Evolutionary conservation across 441 rosid species (phyloP), one percentile per base, ranked within the genome.

Genomic region (Populus hybrid): DNA sequence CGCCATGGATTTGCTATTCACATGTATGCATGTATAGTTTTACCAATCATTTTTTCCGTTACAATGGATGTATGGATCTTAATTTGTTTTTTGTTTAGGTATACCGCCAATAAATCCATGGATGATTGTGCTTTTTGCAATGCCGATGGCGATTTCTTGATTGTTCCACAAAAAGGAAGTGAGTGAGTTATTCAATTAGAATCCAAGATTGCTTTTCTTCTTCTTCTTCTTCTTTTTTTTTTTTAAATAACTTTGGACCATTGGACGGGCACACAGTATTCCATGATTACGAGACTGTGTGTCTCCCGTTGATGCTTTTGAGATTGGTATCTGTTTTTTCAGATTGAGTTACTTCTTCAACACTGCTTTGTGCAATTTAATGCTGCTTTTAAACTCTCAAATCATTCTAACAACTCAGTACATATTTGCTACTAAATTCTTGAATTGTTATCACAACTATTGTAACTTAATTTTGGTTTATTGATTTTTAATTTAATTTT

Each of bases 131-230:
- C 98, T 66, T 88, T 92, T 82, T 95, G 99, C 79, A 92, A 91
- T 83, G 98, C 98, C 1, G 99, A 95, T 87, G 99, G 99, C 69
- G 99, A 95, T 81, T 95, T 95, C 84, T 84, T 95, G 92, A 77
- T 95, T 63, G 94, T 95, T 81, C 99, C 99, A 53, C 95, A 95
- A 73, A 65, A 82, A 82, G 99, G 99, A 90, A 93, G 99, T 93
- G 85, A 87, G 96, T 86, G 68, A 87, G 96, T 86, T 67, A 46
- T n/a, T 67, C 11, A 57, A 5, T n/a, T 2, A 42, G 66, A 38
- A n/a, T 59, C 8, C 30, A 75, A 34, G 32, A 10, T 28, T 69
- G 75, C 8, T 67, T 28, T 5, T 30, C 32, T 3, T 32, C 6
- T 32, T 32, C 6, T 32, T 32, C 14, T 30, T 14, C 3, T 20